These are phyloP conservation scores for Gonapodya sp. DNA, from an alignment of 192 early-diverging fungal genomes.

Conservation along the genomic window DNA sequence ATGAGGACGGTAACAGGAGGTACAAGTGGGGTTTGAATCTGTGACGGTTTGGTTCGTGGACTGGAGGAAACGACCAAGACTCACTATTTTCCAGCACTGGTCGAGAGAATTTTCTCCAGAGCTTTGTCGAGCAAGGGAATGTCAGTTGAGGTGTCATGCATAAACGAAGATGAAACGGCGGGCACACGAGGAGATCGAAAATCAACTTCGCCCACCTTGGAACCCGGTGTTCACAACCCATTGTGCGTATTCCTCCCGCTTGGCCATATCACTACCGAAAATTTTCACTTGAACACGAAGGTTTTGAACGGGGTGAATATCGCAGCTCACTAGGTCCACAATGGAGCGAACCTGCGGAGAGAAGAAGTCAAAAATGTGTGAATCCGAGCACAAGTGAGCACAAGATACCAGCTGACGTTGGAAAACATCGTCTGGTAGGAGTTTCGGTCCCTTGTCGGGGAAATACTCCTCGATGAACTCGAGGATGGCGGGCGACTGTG, in stretches of 20 bases:
- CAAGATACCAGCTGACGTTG: conserved; percentile 45
- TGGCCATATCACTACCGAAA: conserved; percentile 21
- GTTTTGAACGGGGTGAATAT: conserved; percentile 86
- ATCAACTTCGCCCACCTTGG: not conserved
- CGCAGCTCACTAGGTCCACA: conserved; percentile 58
- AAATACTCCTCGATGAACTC: conserved; percentile 81
- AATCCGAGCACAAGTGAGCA: too few relatives aligned
- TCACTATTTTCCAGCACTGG: conserved; percentile 48
- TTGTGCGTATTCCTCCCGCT: not conserved
- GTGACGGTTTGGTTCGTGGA: not conserved
- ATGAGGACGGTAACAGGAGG: too few relatives aligned
- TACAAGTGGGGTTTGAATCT: not conserved
- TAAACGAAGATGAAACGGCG: too few relatives aligned
- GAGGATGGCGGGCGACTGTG: conserved; percentile 69
- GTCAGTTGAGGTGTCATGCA: not conserved
- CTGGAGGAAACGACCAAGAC: not conserved
- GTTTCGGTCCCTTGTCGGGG: conserved; percentile 36
- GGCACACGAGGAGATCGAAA: too few relatives aligned
- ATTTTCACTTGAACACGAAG: conserved; percentile 56
- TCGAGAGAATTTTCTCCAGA: conserved; percentile 55
- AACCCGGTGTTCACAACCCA: not conserved
- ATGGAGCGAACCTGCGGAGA: conserved; percentile 54
- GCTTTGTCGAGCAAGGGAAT: conserved; percentile 12
- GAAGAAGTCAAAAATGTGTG: too few relatives aligned
- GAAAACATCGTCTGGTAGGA: conserved; percentile 63